Evolutionary conservation across 768 basidiomycete genomes (phyloP).

Genomic region (Mycena pura): DNA sequence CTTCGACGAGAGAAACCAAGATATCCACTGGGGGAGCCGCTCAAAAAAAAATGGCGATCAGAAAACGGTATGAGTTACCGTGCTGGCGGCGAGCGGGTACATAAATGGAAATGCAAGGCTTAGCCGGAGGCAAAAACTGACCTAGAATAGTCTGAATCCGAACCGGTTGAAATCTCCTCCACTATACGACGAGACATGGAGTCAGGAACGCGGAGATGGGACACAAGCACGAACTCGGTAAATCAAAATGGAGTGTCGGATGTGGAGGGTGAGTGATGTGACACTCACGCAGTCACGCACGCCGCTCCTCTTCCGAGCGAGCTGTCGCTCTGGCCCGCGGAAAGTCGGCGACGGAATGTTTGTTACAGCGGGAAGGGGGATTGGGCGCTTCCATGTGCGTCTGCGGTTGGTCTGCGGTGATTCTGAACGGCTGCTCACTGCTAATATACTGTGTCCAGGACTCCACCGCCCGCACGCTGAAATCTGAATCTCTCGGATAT

Average conservation of each 20-base stretch:
- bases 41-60: not conserved
- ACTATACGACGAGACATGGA: conserved; percentile 47
- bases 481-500: too few species aligned
- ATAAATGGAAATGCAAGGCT: conserved; percentile 26
- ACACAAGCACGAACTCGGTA: conserved; percentile 8
- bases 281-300: conserved; percentile 3
- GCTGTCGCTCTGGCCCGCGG: too few species aligned
- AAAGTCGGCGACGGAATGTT: too few species aligned
- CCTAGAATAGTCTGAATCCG: conserved; percentile 97
- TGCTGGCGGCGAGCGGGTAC: conserved; percentile 31
- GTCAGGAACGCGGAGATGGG: not conserved
- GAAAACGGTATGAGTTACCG: conserved; percentile 37
- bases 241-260: conserved; percentile 3
- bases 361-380: too few species aligned
- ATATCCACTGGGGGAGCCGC: conserved; percentile 79
- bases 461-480: too few species aligned
- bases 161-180: conserved; percentile 90
- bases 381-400: too few species aligned
- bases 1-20: conserved; percentile 96
- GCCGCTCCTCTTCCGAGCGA: too few species aligned
- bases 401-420: too few species aligned
- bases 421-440: too few species aligned
- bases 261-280: not conserved
- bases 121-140: conserved; percentile 45
- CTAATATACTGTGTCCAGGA: too few species aligned